A percentile compares a stretch with the other conserved stretches of the same genome.
These are phyloP conservation scores for Kodamaea suecica DNA, from an alignment of 1,139 yeast species.

Conservation along the genomic window DNA sequence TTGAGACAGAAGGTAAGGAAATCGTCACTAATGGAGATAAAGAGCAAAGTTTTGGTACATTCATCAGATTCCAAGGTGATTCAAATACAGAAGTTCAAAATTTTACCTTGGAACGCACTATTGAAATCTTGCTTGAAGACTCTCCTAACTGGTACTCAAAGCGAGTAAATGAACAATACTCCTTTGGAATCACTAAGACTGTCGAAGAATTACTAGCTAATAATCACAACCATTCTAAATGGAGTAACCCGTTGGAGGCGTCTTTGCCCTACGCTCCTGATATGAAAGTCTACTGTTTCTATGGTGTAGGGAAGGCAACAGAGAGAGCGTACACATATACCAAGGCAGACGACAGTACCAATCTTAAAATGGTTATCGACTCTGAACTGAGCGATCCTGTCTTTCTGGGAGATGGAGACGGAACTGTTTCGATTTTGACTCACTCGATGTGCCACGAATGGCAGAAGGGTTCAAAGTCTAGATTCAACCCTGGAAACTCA, in stretches of 20 bases:
- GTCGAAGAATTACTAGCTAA: slow-evolving; percentile 57
- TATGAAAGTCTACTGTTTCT: slow-evolving; percentile 82
- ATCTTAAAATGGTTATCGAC: slow-evolving; percentile 67
- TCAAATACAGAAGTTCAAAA: slow-evolving; percentile 27
- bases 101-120: slow-evolving; percentile 62
- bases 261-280: slow-evolving; percentile 92
- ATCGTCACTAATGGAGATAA: slow-evolving; percentile 32
- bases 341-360: slow-evolving; percentile 52
- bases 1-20: slow-evolving; percentile 20
- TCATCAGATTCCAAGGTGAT: slow-evolving; percentile 53
- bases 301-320: slow-evolving; percentile 94
- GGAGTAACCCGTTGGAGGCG: slow-evolving; percentile 93
- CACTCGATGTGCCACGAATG: slow-evolving; percentile 82
- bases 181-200: slow-evolving; percentile 70
- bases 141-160: slow-evolving; percentile 76
- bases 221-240: slow-evolving; percentile 67
- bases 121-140: slow-evolving; percentile 59
- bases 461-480: slow-evolving; percentile 60
- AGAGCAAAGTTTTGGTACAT: slow-evolving; percentile 64
- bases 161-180: slow-evolving; percentile 66
- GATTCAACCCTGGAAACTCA: slow-evolving; percentile 78
- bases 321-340: slow-evolving; percentile 87
- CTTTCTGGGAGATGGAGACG: slow-evolving; percentile 88
- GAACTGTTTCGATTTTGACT: slow-evolving; percentile 84
- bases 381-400: slow-evolving; percentile 60